A percentile compares a stretch with the other conserved stretches of the same genome.
Evolutionary conservation across 2,329 filamentous ascomycete genomes (phyloP).

Genomic region (Aspergillus floridensis): DNA sequence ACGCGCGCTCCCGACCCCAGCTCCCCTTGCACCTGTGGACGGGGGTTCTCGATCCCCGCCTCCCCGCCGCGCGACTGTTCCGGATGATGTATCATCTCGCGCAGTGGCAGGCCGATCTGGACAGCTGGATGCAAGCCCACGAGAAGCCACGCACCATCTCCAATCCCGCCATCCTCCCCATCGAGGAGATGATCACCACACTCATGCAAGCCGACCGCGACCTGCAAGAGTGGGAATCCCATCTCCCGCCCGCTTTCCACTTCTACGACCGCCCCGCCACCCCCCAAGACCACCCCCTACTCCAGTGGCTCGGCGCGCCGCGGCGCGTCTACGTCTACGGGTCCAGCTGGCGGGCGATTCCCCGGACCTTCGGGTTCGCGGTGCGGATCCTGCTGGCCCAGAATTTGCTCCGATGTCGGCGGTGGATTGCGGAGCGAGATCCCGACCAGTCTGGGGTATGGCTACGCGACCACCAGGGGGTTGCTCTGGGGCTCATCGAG

Average conservation of each 20-base stretch:
- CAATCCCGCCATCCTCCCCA: background rate
- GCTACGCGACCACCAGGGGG: background rate
- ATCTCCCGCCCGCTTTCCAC: background rate
- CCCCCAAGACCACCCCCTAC: background rate
- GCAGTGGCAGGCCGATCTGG: background rate
- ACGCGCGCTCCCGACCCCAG: background rate
- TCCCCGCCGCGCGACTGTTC: background rate
- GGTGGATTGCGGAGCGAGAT: background rate
- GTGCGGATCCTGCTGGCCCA: background rate
- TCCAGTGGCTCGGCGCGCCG: background rate
- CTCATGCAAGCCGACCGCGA: background rate
- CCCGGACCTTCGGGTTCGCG: background rate
- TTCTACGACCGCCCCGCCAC: background rate
- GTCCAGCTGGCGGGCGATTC: background rate
- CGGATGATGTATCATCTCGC: background rate
- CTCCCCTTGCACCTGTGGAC: background rate
- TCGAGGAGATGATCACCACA: background rate
- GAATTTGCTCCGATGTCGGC: background rate
- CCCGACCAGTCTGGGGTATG: background rate
- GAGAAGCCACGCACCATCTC: no score
- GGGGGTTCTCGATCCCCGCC: background rate
- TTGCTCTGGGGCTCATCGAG: background rate
- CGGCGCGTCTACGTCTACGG: background rate
- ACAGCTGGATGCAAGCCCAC: background rate
- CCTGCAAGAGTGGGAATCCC: background rate